Base-by-base conservation (phyloP, 164 flowering plant species). In the Taxillus chinensis region DNA sequence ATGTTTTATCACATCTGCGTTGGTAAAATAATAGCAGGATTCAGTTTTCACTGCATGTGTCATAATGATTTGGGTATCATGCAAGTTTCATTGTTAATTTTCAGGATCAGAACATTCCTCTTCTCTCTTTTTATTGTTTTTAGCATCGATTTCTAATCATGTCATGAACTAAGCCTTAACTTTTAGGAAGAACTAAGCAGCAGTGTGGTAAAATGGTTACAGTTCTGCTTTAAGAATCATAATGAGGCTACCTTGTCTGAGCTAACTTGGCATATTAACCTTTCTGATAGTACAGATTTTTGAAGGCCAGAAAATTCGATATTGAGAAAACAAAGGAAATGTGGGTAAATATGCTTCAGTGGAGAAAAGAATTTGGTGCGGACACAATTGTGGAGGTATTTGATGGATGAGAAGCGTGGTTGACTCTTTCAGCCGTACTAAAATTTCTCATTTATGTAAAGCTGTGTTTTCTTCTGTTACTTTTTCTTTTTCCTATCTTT, bases 21-120 rank as follows among this genome's bases (percentile, higher is more conserved):
- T 79, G 83, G 63, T 81, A 58, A 76, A 77, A 45, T 81, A 83
- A 83, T 75, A 83, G 65, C 79, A 73, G 68, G 81, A 81, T 4
- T 81, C 79, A 60, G 78, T 27, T 27, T 27, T 27, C 27, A 27
- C 27, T 27, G 27, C 27, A 27, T 27, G 27, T 27, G 27, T 27
- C 27, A 27, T 27, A 27, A 27, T 27, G 27, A 27, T 27, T 27
- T 27, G 27, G 27, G 27, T 27, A 27, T 27, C 27, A 27, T 27
- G 27, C 0, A 27, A 27, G 27, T 27, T 27, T 2, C 27, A 27
- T 27, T 27, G 27, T 27, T 27, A 27, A 27, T 27, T 27, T 27
- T 27, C 27, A 27, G 27, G 27, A n/a, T n/a, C 27, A 27, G 27
- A 27, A 27, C 27, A 27, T 27, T 27, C 2, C 27, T 27, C 27